Evolutionary conservation across 345 rosid species (phyloP), one percentile per base, ranked within the genome.

Genomic region (Brassica nigra): DNA sequence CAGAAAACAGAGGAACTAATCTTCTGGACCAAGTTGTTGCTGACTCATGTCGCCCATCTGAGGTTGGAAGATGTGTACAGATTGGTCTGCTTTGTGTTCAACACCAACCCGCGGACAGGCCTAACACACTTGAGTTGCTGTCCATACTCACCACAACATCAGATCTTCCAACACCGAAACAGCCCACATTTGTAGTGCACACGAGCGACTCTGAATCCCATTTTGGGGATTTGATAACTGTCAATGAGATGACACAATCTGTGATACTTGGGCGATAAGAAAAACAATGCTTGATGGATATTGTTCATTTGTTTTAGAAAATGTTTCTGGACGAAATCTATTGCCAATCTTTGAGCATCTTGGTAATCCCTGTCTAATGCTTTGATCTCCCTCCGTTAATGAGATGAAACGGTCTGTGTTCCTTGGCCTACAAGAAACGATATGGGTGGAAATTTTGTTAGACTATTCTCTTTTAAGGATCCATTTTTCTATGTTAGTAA

Each of bases 11-110:
- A 37, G 81, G 81, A 66, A 2, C 12, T 54, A 49, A 72, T 78
- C 12, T 78, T 16, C 2, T 78, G 28, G 81, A 78, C 0, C 0
- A 71, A 57, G 68, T 29, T 16, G 15, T 78, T 65, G 11, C 15
- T 18, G 77, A 64, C 2, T 57, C 73, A 27, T 6, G 66, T 4
- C 5, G 5, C 3, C 58, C 76, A 12, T 28, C 0, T 0, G 62
- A 78, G 33, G 82, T 72, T 58, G 54, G 8, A 0, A 66, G 78
- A 3, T 79, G 74, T 73, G 77, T 79, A 0, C 78, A 73, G 42
- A 67, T 79, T n/a, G 74, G 78, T 72, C 1, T 79, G 16, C 73
- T 78, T 0, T 79, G 82, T 44, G 78, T 79, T 4, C 82, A 79
- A 10, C 68, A 73, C 8, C 39, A 66, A 44, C 63, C 82, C 18